Evolutionary conservation across 331 rosid species (phyloP), one percentile per base, ranked within the genome.

Genomic region (Telfairia occidentalis): DNA sequence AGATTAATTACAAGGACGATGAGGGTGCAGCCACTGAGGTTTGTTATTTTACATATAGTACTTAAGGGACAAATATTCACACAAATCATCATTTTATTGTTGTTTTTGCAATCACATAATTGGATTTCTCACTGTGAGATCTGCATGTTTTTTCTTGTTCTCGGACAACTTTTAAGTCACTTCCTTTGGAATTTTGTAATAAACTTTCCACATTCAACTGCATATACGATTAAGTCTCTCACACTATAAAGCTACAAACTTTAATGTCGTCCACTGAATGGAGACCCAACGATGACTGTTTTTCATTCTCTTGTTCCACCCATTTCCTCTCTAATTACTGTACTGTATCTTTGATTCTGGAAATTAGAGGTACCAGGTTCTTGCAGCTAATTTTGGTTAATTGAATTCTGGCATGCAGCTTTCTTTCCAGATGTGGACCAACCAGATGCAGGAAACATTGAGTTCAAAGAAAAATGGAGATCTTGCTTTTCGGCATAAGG

Each of bases 401-500:
- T n/a, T n/a, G n/a, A n/a, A n/a, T 63, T 42, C 26, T 77, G 30
- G 58, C 73, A 19, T 86, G 80, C 89, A 95, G 96, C 97, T 91
- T 81, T 91, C 99, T 4, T 95, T 90, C 83, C 97, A 95, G 82
- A 88, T 95, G 96, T 95, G 97, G 97, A 92, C 99, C 76, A 84
- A 92, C 82, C 91, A 90, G 87, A 89, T 89, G 96, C 92, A 95
- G 88, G 93, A 92, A 70, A 90, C 97, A 9, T 78, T 95, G 82
- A 84, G 78, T 84, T 87, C 96, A 34, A 95, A 92, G 92, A 90
- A 90, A 79, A 95, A 89, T 83, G 99, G 97, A 23, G 97, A 95
- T 54, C 54, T 78, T 23, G 90, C 97, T 77, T 95, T 95, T 80
- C 84, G 90, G 74, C 90, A 81, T 23, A 95, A 92, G 78, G 96